phyloP scores from a whole-genome alignment of 2,329 filamentous ascomycete species.

The Cadophora luteo-olivacea region DNA sequence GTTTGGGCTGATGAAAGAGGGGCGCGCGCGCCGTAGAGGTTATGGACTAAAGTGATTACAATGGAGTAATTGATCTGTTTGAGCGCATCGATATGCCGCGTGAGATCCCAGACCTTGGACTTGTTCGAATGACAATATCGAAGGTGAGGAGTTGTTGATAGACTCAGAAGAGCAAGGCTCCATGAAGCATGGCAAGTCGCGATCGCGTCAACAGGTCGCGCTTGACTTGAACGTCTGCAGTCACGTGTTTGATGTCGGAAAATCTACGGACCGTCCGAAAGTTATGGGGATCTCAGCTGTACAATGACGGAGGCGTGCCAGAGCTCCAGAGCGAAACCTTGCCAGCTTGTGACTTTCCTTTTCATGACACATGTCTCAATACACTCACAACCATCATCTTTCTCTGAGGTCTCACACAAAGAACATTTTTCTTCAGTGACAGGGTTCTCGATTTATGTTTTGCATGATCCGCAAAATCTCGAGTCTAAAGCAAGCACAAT shows the following conservation, averaged over 20 bases:
- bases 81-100: slow-evolving; percentile 2
- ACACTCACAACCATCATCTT: not conserved
- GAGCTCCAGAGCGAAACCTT: not conserved
- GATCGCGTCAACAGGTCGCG: slow-evolving; percentile 11
- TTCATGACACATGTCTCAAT: slow-evolving; percentile 18
- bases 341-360: slow-evolving; percentile 12
- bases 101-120: not conserved
- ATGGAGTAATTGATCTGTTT: not conserved
- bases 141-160: slow-evolving; percentile 10
- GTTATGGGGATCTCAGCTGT: not conserved
- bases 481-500: slow-evolving; percentile 22
- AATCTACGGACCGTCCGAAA: not conserved
- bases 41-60: not conserved
- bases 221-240: not conserved
- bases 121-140: not conserved
- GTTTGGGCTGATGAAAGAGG: slow-evolving; percentile 32
- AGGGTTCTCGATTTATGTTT: slow-evolving; percentile 11
- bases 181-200: not conserved
- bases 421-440: not conserved
- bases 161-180: not conserved
- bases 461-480: slow-evolving; percentile 22
- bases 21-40: slow-evolving; percentile 33
- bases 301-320: slow-evolving; percentile 16
- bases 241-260: not conserved
- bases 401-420: not conserved